These are phyloP conservation scores for Aspergillus bridgeri DNA, from an alignment of 495 filamentous ascomycete species.

Conservation along the genomic window DNA sequence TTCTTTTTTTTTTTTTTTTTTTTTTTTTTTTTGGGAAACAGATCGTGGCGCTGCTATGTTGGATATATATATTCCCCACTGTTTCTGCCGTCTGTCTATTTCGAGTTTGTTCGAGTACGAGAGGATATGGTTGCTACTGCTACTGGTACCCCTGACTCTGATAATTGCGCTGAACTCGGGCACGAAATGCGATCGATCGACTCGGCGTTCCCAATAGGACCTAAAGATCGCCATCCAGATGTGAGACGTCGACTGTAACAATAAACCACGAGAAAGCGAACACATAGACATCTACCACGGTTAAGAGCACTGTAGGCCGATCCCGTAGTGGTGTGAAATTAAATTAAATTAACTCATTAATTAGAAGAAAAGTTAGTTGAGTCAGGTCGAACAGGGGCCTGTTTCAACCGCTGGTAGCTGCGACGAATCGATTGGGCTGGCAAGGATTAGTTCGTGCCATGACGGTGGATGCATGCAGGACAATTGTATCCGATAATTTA, in stretches of 20 bases:
- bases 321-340: no score
- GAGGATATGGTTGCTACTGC: no score
- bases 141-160: not conserved
- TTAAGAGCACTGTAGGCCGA: not conserved
- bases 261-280: not conserved
- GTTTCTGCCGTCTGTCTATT: not conserved
- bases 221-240: not conserved
- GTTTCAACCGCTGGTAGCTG: not conserved
- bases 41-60: not conserved
- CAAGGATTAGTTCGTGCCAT: not conserved
- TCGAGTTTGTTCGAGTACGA: not conserved
- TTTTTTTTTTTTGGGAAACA: not conserved
- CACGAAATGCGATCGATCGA: not conserved
- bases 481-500: not conserved
- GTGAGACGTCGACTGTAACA: not conserved
- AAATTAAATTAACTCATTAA: not conserved
- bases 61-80: not conserved
- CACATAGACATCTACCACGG: not conserved
- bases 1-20: no score
- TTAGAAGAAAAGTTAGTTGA: not conserved
- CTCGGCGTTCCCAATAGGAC: not conserved
- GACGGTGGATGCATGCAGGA: not conserved
- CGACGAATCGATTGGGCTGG: not conserved
- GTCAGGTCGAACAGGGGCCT: not conserved
- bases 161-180: not conserved